Evolutionary conservation across 139 green algal species (phyloP).

Genomic region (Micromonas commoda): DNA sequence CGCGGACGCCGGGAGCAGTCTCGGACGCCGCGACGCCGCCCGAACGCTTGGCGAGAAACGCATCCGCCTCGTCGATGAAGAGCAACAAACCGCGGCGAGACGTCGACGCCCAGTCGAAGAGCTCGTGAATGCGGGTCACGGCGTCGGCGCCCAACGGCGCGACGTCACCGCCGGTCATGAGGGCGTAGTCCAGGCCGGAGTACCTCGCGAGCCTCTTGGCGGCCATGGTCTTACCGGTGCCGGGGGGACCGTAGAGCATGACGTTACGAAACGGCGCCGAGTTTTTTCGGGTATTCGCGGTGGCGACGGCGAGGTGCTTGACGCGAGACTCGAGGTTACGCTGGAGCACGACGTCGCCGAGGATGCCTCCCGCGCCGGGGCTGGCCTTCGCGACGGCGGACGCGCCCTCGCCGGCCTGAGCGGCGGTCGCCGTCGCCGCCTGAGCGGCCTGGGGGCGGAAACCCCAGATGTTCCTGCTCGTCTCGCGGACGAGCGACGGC

Average conservation of each 20-base stretch:
- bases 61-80: slow-evolving; percentile 86
- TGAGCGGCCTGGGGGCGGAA: background rate
- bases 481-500: slow-evolving; percentile 60
- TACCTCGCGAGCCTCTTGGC: slow-evolving; percentile 89
- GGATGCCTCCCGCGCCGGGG: background rate
- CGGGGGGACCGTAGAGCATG: slow-evolving; percentile 53
- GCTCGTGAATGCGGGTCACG: slow-evolving; percentile 91
- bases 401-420: background rate
- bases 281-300: slow-evolving; percentile 86
- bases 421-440: background rate
- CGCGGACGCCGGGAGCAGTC: slow-evolving; percentile 52
- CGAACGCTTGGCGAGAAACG: slow-evolving; percentile 74
- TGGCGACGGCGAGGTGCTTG: slow-evolving; percentile 67
- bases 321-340: slow-evolving; percentile 76
- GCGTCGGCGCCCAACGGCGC: slow-evolving; percentile 76
- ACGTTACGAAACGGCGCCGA: slow-evolving; percentile 93
- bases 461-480: slow-evolving; percentile 37
- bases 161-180: slow-evolving; percentile 94
- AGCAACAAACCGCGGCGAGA: slow-evolving; percentile 80
- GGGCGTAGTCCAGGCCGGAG: slow-evolving; percentile 91
- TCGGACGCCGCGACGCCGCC: slow-evolving; percentile 66
- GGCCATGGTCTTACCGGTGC: slow-evolving; percentile 92
- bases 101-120: slow-evolving; percentile 88
- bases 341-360: slow-evolving; percentile 84
- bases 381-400: background rate